Evolutionary conservation across 73 alveolate species (phyloP), one percentile per base, ranked within the genome.

Genomic region (Symbiodinium pilosum): DNA sequence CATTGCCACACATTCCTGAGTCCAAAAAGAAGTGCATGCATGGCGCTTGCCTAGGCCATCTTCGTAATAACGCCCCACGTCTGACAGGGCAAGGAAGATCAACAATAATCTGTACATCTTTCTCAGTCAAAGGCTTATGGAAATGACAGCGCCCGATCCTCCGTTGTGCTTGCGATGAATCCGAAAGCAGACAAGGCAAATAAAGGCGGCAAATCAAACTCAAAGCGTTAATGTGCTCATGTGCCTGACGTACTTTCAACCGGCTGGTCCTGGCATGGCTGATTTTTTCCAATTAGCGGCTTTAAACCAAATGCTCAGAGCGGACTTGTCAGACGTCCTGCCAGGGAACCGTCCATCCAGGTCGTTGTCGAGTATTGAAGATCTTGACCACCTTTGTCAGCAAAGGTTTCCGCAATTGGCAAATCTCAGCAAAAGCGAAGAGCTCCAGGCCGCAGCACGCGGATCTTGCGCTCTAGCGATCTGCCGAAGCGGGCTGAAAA

Each of bases 281-380:
- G n/a, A n/a, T n/a, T n/a, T n/a, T n/a, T n/a, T n/a, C n/a, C n/a
- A n/a, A n/a, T n/a, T n/a, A n/a, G n/a, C n/a, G n/a, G n/a, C n/a
- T n/a, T n/a, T n/a, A n/a, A n/a, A n/a, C n/a, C n/a, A n/a, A n/a
- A n/a, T n/a, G n/a, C n/a, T n/a, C n/a, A n/a, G n/a, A n/a, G n/a
- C n/a, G n/a, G n/a, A n/a, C n/a, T n/a, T n/a, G n/a, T n/a, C n/a
- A 16, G 75, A 38, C 36, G 20, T 84, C 95, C 95, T 89, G 95
- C 95, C 95, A 89, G 39, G 95, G 95, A 30, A 89, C 95, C 16
- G 95, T 89, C 95, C 95, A 89, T 7, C 95, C 95, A 28, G 95
- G 95, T 28, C 95, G 86, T 38, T 89, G 95, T 30, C 95, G 95
- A 18, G 95, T 89, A 44, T 89, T 89, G 95, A 89, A 89, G 69